These are phyloP conservation scores for Ustilago vetiveriae DNA, from an alignment of 1,284 basidiomycete species.

Conservation along the genomic window DNA sequence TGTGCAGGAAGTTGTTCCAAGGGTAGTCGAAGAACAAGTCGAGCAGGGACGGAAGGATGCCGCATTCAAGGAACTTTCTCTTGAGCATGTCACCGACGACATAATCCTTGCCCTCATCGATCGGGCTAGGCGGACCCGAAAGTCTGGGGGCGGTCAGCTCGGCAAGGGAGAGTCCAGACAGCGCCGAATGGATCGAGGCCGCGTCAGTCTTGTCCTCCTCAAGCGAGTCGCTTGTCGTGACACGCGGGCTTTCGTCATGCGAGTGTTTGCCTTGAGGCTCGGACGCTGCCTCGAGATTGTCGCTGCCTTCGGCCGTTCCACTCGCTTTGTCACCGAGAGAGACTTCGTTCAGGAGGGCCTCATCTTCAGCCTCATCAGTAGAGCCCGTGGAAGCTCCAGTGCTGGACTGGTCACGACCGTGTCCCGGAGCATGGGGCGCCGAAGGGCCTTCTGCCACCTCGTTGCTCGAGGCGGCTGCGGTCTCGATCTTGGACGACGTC, in stretches of 20 bases:
- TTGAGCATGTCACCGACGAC: constrained; percentile 63
- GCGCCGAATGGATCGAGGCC: constrained; percentile 51
- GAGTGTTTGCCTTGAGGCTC: constrained; percentile 5
- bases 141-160: constrained; percentile 53
- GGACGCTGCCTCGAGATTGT: background rate
- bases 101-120: constrained; percentile 49
- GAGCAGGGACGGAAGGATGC: constrained; percentile 60
- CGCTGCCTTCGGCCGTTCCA: constrained; percentile 4
- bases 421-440: constrained; percentile 3
- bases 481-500: background rate
- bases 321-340: constrained; percentile 37
- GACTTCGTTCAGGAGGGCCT: constrained; percentile 58
- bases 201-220: constrained; percentile 30
- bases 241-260: constrained; percentile 9
- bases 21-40: constrained; percentile 89
- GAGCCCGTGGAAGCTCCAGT: constrained; percentile 44
- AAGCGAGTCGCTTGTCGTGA: constrained; percentile 28
- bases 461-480: background rate
- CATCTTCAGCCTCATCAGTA: constrained; percentile 58
- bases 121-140: constrained; percentile 53
- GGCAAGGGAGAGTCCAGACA: constrained; percentile 60
- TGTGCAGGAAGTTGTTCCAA: constrained; percentile 98
- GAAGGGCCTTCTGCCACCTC: background rate
- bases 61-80: constrained; percentile 60
- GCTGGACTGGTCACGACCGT: constrained; percentile 45